Evolutionary conservation across 345 rosid species (phyloP), one percentile per base, ranked within the genome.

Genomic region (Heritiera fomes): DNA sequence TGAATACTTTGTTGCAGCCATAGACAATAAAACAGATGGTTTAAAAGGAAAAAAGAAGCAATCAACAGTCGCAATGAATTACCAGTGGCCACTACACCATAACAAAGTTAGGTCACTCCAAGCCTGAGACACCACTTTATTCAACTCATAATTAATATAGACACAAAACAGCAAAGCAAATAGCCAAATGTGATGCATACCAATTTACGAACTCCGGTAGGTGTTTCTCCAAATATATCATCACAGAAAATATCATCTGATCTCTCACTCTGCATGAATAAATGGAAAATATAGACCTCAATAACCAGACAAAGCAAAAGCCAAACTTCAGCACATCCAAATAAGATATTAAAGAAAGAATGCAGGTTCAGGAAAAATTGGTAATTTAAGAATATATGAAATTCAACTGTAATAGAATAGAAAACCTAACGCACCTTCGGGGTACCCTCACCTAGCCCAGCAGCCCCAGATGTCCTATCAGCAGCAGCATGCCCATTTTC

Each of bases 191-290:
- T n/a, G 43, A 41, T 83, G 45, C 84, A 78, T 87, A 95, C 99
- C 83, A 14, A 49, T 87, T 88, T 88, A 52, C 86, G 88, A 71
- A 83, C 85, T 77, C 94, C 90, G 74, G 91, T 84, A 15, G 99
- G 99, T 7, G 99, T 91, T 78, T 97, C 99, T 66, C 98, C 99
- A 83, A 97, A 97, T 52, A 97, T 97, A 80, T 97, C 99, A 84
- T 94, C 99, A 82, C 91, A 89, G 80, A 88, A 90, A 82, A 89
- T 88, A 79, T 91, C 94, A 73, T 82, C 91, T 71, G 90, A 93
- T 79, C 90, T 74, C 88, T 97, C 98, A 86, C 99, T 93, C 99
- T 97, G 93, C 72, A 77, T 62, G 8, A 77, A 28, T 56, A 83
- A 34, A 79, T 69, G 78, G 80, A 73, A 28, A 59, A 59, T 73